Evolutionary conservation across 371 early-diverging fungal genomes (phyloP), one percentile per base, ranked within the genome.

Genomic region (Gilbertella persicaria): DNA sequence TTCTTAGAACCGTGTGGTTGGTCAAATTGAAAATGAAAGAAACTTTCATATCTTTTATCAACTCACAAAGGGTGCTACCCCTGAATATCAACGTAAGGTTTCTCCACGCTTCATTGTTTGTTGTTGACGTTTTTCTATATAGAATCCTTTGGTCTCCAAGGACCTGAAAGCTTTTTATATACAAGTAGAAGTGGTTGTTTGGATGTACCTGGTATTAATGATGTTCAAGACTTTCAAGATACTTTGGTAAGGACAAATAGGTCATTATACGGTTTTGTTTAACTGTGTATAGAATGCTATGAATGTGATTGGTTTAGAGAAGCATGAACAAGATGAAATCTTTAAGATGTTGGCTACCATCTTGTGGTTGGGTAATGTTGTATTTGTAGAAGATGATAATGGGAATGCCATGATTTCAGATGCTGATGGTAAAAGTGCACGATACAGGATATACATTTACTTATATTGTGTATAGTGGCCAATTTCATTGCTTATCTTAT

Each of bases 31-130:
- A 2, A 91, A 93, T 50, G 99, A 99, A 68, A 84, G 98, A 72
- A 99, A 97, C 72, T 99, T 98, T 78, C 99, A 99, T 71, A 92
- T 99, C 25, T 99, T 97, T 69, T 94, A 94, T 66, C 92, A 94
- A 64, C 75, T 96, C 26, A 83, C 88, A 50, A 91, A 90, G 58
- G 91, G 87, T 23, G 89, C 92, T 8, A 78, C 90, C 44, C 70
- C 82, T 33, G 75, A 83, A 41, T 87, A 91, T 66, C 82, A 85
- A 69, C 80, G 86, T 80, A 70, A 44, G 30, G n/a, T 36, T 20
- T 21, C 14, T 1, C 4, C 3, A 43, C 4, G 26, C 25, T 4
- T 21, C 12, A 45, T 21, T 17, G 0, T 14, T 21, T 29, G 9
- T 38, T 13, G 30, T 39, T 35, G 12, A 8, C 24, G 5, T 33